These are phyloP conservation scores for Cladophialophora immunda DNA, from an alignment of 2,329 filamentous ascomycete species.

Conservation along the genomic window DNA sequence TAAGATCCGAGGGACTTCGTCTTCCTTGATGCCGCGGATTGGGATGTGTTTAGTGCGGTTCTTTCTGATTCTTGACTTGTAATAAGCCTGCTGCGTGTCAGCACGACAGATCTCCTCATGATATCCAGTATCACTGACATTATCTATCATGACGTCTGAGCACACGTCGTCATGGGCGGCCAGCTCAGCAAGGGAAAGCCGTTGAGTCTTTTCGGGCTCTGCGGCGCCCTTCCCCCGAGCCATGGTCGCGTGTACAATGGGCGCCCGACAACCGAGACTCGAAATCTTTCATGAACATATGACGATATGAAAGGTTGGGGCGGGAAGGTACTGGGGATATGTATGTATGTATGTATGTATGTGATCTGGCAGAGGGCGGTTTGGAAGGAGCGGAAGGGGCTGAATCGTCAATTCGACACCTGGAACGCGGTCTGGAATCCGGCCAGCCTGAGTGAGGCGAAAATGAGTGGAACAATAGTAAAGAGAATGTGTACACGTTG, in stretches of 20 bases:
- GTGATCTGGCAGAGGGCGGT: constrained; percentile 6
- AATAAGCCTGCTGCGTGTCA: constrained; percentile 74
- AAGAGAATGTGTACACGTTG: constrained; percentile 30
- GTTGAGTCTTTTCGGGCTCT: constrained; percentile 59
- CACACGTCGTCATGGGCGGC: constrained; percentile 94
- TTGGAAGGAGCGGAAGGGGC: constrained; percentile 35
- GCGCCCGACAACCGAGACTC: not conserved
- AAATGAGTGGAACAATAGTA: constrained; percentile 23
- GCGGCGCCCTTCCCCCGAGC: constrained; percentile 29
- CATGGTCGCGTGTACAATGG: constrained; percentile 35
- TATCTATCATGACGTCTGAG: constrained; percentile 93
- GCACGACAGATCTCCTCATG: constrained; percentile 24
- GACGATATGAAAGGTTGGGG: not conserved
- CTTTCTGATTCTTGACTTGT: constrained; percentile 96
- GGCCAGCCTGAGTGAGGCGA: constrained; percentile 32
- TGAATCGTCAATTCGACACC: constrained; percentile 16
- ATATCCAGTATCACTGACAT: constrained; percentile 67
- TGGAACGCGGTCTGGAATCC: constrained; percentile 33
- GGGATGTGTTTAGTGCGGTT: constrained; percentile 87
- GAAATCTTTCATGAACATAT: constrained; percentile 5
- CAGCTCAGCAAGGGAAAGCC: constrained; percentile 84
- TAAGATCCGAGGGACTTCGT: constrained; percentile 68
- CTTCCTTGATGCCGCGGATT: constrained; percentile 77
- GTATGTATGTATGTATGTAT: constrained; percentile 7
- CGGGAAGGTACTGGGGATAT: not conserved